Base-by-base conservation (phyloP, 371 early-diverging fungal species). In the Batrachochytrium dendrobatidis region DNA sequence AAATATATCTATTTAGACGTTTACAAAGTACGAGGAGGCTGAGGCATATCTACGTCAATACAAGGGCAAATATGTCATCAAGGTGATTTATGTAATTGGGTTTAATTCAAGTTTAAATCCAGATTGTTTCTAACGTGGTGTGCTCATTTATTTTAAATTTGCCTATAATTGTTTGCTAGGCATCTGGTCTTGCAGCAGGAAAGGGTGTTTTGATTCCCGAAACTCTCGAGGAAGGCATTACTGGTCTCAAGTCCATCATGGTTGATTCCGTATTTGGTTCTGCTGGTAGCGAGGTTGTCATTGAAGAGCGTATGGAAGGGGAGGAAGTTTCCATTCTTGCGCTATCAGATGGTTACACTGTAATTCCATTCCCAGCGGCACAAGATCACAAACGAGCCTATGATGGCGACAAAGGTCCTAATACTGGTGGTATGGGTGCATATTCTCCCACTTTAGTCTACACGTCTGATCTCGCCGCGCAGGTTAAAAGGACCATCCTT, bases 351-450 rank as follows among this genome's bases (percentile, higher is more conserved):
- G 98, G 97, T 35, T 94, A 96, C 80, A 92, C 94, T 0, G 79
- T 94, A 39, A 70, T 89, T 25, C 77, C 87, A 29, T 72, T 94
- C 58, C 94, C 95, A 20, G 88, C 92, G 39, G 94, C 95, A 44
- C 95, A 96, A 79, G 98, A 98, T 67, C 97, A 98, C 73, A 98
- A 98, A 78, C 89, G 97, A 35, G 90, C 88, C 24, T 81, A 81
- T 62, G 94, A 98, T 60, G 87, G 88, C 58, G 98, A 97, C 71
- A 60, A 81, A 67, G 98, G 98, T 0, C 94, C 91, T 57, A 98
- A 98, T 79, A 98, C 97, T 0, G 98, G 98, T 58, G 98, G 98
- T 56, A 98, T 98, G 98, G 98, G 98, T 6, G 90, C 92, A 60
- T 98, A 98, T 70, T 89, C 90, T 35, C 98, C 98, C 29, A 93